Evolutionary conservation across 768 basidiomycete genomes (phyloP), one percentile per base, ranked within the genome.

Genomic region (Phylloporus scabripes): DNA sequence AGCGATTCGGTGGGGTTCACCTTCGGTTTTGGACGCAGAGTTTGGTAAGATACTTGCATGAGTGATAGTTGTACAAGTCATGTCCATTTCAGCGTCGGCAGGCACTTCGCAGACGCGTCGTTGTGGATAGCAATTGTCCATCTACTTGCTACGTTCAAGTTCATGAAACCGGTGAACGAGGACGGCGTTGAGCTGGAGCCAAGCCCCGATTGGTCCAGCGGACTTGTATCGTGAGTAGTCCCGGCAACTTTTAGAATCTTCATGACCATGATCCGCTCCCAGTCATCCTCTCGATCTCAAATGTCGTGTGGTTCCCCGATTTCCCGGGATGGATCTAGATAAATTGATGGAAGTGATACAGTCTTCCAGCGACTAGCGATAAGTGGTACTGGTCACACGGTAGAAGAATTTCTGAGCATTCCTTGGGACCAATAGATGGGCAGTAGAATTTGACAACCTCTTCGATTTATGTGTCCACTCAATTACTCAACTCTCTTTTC

Each of bases 101-200:
- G 52, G 34, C 48, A 65, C 52, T 68, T 65, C 24, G 64, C 64
- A 18, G 62, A 65, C 6, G 62, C 66, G 11, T 65, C 64, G 34
- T 20, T 65, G n/a, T 65, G 64, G 64, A 56, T 66, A 42, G 66
- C 62, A 15, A 52, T 65, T 5, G 64, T 52, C 8, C 64, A 66
- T 46, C 54, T 65, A 15, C 62, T 68, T 33, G 37, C 64, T 45
- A 32, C 45, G n/a, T 65, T 68, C 45, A 61, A 55, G 28, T 66
- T 68, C 33, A 54, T 49, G 66, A 68, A 55, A 49, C 57, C 46
- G 20, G 34, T 64, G 49, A 57, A 68, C 33, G 49, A 55, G 18
- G 49, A 62, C 24, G 66, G 66, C 4, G 36, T 26, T 17, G 66
- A 68, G 42, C 36, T 55, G 21, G 50, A 66, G 15, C 59, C 60